phyloP scores from a whole-genome alignment of 495 filamentous ascomycete species.

The Neurospora sublineolata region DNA sequence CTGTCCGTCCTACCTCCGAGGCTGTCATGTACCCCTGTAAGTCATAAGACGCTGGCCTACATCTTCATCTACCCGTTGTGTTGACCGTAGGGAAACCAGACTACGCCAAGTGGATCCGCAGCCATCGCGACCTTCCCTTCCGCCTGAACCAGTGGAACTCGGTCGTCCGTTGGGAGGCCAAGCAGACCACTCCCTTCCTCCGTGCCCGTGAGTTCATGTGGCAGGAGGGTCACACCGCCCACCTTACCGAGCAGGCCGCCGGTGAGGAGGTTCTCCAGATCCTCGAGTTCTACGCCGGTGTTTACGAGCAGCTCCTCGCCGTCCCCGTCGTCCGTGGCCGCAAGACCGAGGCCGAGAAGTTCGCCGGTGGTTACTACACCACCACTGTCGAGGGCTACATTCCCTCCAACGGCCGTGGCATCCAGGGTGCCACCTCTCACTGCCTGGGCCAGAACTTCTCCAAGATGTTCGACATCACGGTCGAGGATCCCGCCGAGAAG shows the following conservation, averaged over 20 bases:
- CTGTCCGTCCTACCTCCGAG: conserved; percentile 91
- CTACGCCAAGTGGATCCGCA: conserved; percentile 93
- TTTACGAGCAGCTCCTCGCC: conserved; percentile 88
- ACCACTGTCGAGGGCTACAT: conserved; percentile 95
- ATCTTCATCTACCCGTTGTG: not conserved
- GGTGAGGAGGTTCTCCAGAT: conserved; percentile 81
- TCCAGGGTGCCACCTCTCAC: conserved; percentile 90
- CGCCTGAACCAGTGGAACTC: conserved; percentile 97
- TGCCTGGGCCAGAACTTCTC: conserved; percentile 94
- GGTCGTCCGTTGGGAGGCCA: conserved; percentile 96
- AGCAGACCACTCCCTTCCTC: conserved; percentile 91
- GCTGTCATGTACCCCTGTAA: conserved; percentile 72
- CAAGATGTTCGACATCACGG: conserved; percentile 96
- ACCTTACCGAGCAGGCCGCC: conserved; percentile 66
- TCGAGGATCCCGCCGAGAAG: conserved; percentile 64
- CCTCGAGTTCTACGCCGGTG: conserved; percentile 78
- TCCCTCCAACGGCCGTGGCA: conserved; percentile 84
- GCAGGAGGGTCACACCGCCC: conserved; percentile 97
- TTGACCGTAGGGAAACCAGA: conserved; percentile 45
- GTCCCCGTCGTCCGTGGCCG: conserved; percentile 81
- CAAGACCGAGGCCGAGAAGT: conserved; percentile 94
- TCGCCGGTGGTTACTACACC: conserved; percentile 90
- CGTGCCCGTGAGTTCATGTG: conserved; percentile 90
- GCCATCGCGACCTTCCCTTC: conserved; percentile 85
- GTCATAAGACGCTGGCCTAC: not conserved